A percentile compares a stretch with the other conserved stretches of the same genome.
phyloP scores from a whole-genome alignment of 2,329 filamentous ascomycete genomes.

The Colletotrichum noveboracense region DNA sequence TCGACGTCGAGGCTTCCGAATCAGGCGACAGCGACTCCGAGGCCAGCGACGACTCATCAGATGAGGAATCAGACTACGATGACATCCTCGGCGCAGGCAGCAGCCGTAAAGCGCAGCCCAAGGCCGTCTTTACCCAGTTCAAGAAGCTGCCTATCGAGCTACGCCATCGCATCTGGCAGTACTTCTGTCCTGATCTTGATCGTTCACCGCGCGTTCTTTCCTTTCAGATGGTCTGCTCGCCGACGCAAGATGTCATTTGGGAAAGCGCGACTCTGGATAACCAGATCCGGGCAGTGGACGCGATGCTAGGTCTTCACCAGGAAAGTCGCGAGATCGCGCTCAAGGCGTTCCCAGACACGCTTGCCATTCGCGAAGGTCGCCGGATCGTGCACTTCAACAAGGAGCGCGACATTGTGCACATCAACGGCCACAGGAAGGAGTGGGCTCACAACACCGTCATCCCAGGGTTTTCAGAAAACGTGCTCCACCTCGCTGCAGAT shows the following conservation, averaged over 20 bases:
- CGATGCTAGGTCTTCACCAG: conserved; percentile 36
- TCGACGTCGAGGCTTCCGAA: conserved; percentile 18
- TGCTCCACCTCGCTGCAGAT: conserved; percentile 32
- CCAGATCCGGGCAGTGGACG: conserved; percentile 24
- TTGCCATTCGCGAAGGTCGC: conserved; percentile 32
- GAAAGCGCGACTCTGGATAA: conserved; percentile 19
- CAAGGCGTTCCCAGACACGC: conserved; percentile 34
- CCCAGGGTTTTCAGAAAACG: conserved; percentile 30
- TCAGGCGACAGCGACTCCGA: conserved; percentile 26
- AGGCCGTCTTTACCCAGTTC: conserved; percentile 29
- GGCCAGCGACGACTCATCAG: conserved; percentile 31
- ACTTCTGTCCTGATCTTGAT: conserved; percentile 35
- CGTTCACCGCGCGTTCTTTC: conserved; percentile 31
- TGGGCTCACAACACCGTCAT: conserved; percentile 23
- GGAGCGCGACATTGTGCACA: conserved; percentile 32
- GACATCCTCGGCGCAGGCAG: neutral
- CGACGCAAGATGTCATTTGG: conserved; percentile 6
- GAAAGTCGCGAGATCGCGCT: conserved; percentile 40
- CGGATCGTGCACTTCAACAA: conserved; percentile 34
- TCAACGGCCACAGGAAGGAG: neutral
- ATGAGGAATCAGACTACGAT: conserved; percentile 5
- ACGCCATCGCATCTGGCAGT: conserved; percentile 36
- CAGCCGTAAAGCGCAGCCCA: neutral
- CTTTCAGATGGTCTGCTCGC: conserved; percentile 22
- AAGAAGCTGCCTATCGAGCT: conserved; percentile 36